Evolutionary conservation across 1,284 basidiomycete species (phyloP), one percentile per base, ranked within the genome.

Genomic region (Austroboletus novae-zelandiae): DNA sequence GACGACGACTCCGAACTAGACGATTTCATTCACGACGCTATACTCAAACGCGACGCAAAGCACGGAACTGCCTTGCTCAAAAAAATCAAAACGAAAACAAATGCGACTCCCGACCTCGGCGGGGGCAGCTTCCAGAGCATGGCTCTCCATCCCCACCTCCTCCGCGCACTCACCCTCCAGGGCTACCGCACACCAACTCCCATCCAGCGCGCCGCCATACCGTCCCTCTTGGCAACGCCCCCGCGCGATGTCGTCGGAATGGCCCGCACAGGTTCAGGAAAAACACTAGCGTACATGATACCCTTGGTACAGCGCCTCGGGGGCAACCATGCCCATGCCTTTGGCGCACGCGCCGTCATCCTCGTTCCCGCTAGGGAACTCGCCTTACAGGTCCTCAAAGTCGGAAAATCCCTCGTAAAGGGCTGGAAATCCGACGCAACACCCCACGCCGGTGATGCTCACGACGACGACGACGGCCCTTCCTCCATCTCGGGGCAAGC

Each of bases 191-290:
- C 86, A 36, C 97, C 97, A 11, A 99, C 97, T 0, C 97, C 97
- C 0, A 99, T 99, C 45, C 97, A 99, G 71, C 82, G 96, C 9
- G 80, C 91, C 15, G 79, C 94, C 4, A 91, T 99, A 47, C 97
- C 97, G 1, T 76, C 86, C 29, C 81, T 98, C 40, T 80, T 99
- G 31, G 71, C 87, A 5, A 83, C 80, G 44, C 95, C 97, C 37
- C 92, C 95, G 3, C 78, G 92, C 45, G 97, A 99, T 72, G 85
- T 99, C 9, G 91, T 99, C 17, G 97, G 94, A 47, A 99, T 99
- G 97, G 96, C 97, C 20, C 80, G 97, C 17, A 99, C 97, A 1
- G 97, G 97, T 50, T 98, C 95, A 1, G 97, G 97, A 55, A 99
- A 99, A 73, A 98, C 96, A 13, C 80, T 99, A 27, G 96, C 96